Base-by-base conservation (phyloP, 352 stramenopile genomes). In the Phytopythium helicoides region DNA sequence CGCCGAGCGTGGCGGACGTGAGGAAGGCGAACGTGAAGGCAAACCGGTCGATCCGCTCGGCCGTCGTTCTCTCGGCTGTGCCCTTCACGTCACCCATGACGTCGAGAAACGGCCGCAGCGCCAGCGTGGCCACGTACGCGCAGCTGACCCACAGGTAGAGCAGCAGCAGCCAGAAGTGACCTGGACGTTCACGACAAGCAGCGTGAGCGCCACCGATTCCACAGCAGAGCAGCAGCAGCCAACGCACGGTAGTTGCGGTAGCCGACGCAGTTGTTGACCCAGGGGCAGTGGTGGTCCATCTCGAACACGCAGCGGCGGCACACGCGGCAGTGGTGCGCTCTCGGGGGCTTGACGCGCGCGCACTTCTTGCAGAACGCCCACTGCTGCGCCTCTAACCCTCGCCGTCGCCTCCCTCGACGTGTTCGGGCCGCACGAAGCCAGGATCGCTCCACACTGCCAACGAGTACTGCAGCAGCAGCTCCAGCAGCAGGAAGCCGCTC, bases 271-370 rank as follows among this genome's bases (percentile, higher is more conserved):
- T 99, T 99, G 74, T 98, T 98, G 18, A 98, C 81, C 95, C 95
- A 99, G 9, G 94, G 94, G 62, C 95, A 98, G 64, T 98, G 93
- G 87, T 98, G 96, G 72, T 99, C 96, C 94, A 99, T 98, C 69
- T 97, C 94, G 55, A 95, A 86, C 28, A 98, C 86, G 50, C 92
- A 98, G 52, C 79, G 61, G 47, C 84, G 73, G 72, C 92, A 98
- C 28, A 97, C 73, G 26, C 73, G 75, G 65, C 77, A 89, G 47
- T 89, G 77, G 50, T 89, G 75, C 21, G 75, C 73, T 21, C 69
- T 60, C 11, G 34, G 46, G 0, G 77, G 74, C 34, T 74, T 77
- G 16, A 39, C 23, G 3, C 8, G 7, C 16, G 54, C 48, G 16
- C 68, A 77, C 28, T 62, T 35, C 16, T 31, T 37, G 34, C 67